Conservation (phyloP, 2,329 filamentous ascomycete genomes). For the Diplodia seriata region DNA sequence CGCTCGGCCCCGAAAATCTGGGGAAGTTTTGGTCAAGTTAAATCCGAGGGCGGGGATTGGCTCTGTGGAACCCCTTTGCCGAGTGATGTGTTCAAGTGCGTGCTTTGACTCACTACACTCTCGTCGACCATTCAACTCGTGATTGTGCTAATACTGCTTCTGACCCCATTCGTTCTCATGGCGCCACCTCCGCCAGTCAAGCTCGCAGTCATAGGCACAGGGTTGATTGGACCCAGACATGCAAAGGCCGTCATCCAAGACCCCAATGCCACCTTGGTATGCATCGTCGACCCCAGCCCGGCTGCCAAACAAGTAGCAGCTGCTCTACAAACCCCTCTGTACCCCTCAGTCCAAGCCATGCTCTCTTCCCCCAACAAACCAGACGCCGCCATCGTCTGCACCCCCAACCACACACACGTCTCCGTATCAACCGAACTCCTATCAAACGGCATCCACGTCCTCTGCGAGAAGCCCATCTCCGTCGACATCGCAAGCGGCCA, state of each 20-base stretch:
- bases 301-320: slow-evolving; percentile 47
- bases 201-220: slow-evolving; percentile 57
- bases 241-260: slow-evolving; percentile 53
- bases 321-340: slow-evolving; percentile 50
- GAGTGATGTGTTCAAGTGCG: neutral
- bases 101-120: too few relatives aligned
- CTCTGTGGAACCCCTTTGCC: neutral
- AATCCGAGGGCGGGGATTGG: slow-evolving; percentile 15
- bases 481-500: slow-evolving; percentile 50
- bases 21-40: slow-evolving; percentile 9
- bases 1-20: slow-evolving; percentile 8
- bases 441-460: slow-evolving; percentile 57
- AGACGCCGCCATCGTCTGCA: slow-evolving; percentile 65
- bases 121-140: too few relatives aligned
- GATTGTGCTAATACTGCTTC: neutral
- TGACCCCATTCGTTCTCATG: slow-evolving; percentile 25
- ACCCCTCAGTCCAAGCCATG: slow-evolving; percentile 53
- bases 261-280: slow-evolving; percentile 50
- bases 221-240: slow-evolving; percentile 60
- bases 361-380: slow-evolving; percentile 52
- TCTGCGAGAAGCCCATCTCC: slow-evolving; percentile 66
- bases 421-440: slow-evolving; percentile 58
- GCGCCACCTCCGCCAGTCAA: slow-evolving; percentile 39
- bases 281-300: slow-evolving; percentile 57
- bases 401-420: slow-evolving; percentile 66